Base-by-base conservation (phyloP, 768 basidiomycete genomes). In the Podaxis rugospora region DNA sequence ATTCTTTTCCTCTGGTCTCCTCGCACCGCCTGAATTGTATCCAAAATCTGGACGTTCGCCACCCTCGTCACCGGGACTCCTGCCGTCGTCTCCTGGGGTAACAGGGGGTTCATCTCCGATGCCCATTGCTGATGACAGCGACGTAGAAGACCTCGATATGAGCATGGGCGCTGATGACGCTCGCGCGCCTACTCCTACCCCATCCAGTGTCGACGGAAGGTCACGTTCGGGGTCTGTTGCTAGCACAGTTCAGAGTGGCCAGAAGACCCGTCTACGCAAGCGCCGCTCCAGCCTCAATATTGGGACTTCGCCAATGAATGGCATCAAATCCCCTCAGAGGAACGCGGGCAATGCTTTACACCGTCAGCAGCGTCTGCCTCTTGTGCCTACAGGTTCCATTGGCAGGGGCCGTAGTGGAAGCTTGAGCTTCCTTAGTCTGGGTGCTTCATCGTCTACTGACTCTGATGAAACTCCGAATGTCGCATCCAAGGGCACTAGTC, bases 1-100 rank as follows among this genome's bases (percentile, higher is more conserved):
- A 6, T 85, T 89, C 66, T 89, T 89, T 72, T 85, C 87, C 35
- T 87, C 87, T 42, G 88, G 88, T 21, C 78, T 89, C 37, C 82
- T 88, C 39, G 87, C 87, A 13, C 76, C 82, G 4, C 75, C 75
- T 46, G 64, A 71, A 44, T 51, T 67, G 39, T 61, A 66, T 51
- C 47, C 58, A 16, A 53, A 66, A 42, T 63, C 63, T 1, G 61
- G 63, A 21, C 51, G 58, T 39, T 18, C 57, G 62, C 69, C 65
- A 44, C 64, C 62, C 51, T 66, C 70, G 28, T 64, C 57, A 58
- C 76, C 51, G 27, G 35, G 60, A n/a, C n/a, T n/a, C n/a, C n/a
- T n/a, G n/a, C 16, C 42, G 18, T 44, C 51, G 13, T 52, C 51
- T 57, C 61, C 37, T 61, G 55, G 46, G 13, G 36, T 10, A 16